Conservation (phyloP, 768 basidiomycete species). For the Tricholoma sp. region DNA sequence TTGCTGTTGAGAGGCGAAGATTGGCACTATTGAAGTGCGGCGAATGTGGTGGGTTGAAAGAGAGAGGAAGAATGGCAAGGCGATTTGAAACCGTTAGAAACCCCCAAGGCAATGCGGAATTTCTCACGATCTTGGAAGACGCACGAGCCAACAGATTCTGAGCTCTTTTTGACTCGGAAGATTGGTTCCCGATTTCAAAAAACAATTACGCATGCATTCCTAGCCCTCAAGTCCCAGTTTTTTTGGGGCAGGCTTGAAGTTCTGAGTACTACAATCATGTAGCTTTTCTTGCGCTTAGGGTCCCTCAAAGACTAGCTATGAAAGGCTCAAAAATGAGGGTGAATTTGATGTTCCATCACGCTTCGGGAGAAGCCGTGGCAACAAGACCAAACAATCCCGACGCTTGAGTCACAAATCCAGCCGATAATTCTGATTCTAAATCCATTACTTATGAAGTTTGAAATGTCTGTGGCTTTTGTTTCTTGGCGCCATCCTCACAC, state of each 20-base stretch:
- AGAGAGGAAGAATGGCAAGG: constrained; percentile 27
- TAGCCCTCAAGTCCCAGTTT: constrained; percentile 14
- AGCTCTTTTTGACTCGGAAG: constrained; percentile 46
- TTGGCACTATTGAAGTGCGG: constrained; percentile 19
- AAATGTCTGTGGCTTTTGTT: too few species aligned
- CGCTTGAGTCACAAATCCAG: too few species aligned
- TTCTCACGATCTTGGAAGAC: constrained; percentile 44
- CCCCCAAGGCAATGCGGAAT: constrained; percentile 31
- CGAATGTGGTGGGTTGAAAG: constrained; percentile 35
- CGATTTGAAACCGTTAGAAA: constrained; percentile 28
- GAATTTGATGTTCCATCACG: constrained; percentile 15
- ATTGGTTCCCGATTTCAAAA: constrained; percentile 32
- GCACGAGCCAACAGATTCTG: constrained; percentile 47
- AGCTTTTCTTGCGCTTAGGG: constrained; percentile 12
- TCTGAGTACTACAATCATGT: not conserved
- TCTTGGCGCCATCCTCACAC: too few species aligned
- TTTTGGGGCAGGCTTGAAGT: constrained; percentile 12
- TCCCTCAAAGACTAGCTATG: constrained; percentile 11
- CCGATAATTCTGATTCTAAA: not conserved
- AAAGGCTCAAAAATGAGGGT: constrained; percentile 15
- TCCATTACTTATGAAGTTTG: too few species aligned
- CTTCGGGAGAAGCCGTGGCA: constrained; percentile 2
- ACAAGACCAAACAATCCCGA: constrained; percentile 5
- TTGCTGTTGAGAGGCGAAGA: constrained; percentile 20
- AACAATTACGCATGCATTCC: constrained; percentile 21